A percentile compares a stretch with the other conserved stretches of the same genome.
phyloP scores from a whole-genome alignment of 2,329 filamentous ascomycete species.

The Calonectria pseudoturangicola region DNA sequence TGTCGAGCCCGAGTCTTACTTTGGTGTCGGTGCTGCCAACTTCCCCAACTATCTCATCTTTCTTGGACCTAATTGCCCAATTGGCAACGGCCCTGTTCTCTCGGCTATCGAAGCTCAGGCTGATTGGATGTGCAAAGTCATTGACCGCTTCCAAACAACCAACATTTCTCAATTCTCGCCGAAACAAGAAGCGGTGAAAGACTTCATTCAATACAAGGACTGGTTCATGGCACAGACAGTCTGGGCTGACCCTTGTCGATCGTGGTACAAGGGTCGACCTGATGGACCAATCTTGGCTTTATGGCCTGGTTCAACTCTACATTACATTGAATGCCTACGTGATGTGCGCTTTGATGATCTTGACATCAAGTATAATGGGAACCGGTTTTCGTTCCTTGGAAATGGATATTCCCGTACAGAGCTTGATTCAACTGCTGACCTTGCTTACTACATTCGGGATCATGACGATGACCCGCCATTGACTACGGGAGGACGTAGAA shows the following conservation, averaged over 20 bases:
- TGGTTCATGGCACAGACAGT: slow-evolving; percentile 65
- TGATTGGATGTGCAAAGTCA: slow-evolving; percentile 70
- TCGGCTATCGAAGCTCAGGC: slow-evolving; percentile 67
- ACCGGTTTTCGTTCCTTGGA: slow-evolving; percentile 63
- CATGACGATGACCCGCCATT: slow-evolving; percentile 58
- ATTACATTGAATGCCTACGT: slow-evolving; percentile 68
- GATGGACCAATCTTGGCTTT: slow-evolving; percentile 66
- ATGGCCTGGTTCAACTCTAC: slow-evolving; percentile 63
- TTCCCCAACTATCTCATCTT: slow-evolving; percentile 75
- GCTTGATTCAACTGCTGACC: slow-evolving; percentile 61
- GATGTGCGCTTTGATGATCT: slow-evolving; percentile 68
- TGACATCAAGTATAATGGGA: slow-evolving; percentile 62
- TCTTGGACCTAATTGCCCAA: slow-evolving; percentile 63
- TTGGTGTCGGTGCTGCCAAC: slow-evolving; percentile 71
- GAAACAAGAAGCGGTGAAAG: slow-evolving; percentile 66
- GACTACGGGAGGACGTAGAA: slow-evolving; percentile 42
- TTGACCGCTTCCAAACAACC: slow-evolving; percentile 68
- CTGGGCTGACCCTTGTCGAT: slow-evolving; percentile 63
- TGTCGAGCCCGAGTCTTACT: slow-evolving; percentile 69
- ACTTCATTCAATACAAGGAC: slow-evolving; percentile 69
- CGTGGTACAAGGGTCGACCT: slow-evolving; percentile 68
- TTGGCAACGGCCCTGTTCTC: slow-evolving; percentile 62
- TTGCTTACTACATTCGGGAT: slow-evolving; percentile 62
- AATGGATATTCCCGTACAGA: slow-evolving; percentile 66
- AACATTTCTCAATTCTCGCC: slow-evolving; percentile 66